Percentiles rank a stretch among this genome's conserved stretches.
phyloP scores from a whole-genome alignment of 306 rosid genomes.

The Cucurbita ficifolia region DNA sequence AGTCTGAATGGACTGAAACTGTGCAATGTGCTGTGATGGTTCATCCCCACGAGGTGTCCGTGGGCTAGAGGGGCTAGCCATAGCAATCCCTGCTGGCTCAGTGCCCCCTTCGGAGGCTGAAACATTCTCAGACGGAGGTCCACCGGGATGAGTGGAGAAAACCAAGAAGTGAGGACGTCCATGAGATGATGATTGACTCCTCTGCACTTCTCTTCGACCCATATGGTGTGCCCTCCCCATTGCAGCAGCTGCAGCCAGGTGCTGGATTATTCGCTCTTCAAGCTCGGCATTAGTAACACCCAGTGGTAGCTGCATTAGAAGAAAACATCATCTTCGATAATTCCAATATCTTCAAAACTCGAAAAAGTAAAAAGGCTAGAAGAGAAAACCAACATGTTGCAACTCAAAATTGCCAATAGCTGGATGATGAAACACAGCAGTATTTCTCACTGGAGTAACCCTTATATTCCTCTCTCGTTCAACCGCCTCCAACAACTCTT shows the following conservation, averaged over 20 bases:
- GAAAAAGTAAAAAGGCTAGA: not conserved
- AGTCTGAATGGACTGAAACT: slow-evolving; percentile 18
- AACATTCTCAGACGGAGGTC: slow-evolving; percentile 24
- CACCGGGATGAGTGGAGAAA: slow-evolving; percentile 38
- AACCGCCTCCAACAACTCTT: slow-evolving; percentile 69
- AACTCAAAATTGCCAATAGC: slow-evolving; percentile 49
- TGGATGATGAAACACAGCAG: slow-evolving; percentile 50
- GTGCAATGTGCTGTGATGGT: slow-evolving; percentile 25
- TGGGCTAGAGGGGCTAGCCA: slow-evolving; percentile 35
- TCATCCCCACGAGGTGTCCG: slow-evolving; percentile 27
- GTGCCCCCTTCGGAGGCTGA: slow-evolving; percentile 23
- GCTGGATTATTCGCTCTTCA: slow-evolving; percentile 75
- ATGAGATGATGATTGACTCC: slow-evolving; percentile 32
- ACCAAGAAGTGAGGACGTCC: slow-evolving; percentile 48
- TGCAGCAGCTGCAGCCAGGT: slow-evolving; percentile 80
- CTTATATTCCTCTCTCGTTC: slow-evolving; percentile 62
- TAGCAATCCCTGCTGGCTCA: slow-evolving; percentile 29
- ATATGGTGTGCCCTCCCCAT: slow-evolving; percentile 53
- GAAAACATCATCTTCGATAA: not conserved
- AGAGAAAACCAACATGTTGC: slow-evolving; percentile 47
- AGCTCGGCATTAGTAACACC: slow-evolving; percentile 41
- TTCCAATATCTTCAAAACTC: not conserved
- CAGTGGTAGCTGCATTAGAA: slow-evolving; percentile 32
- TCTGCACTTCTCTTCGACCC: slow-evolving; percentile 49
- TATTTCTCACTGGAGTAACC: slow-evolving; percentile 40